Evolutionary conservation across 2,329 filamentous ascomycete genomes (phyloP), one percentile per base, ranked within the genome.

Genomic region (Trichoderma arundinaceum): DNA sequence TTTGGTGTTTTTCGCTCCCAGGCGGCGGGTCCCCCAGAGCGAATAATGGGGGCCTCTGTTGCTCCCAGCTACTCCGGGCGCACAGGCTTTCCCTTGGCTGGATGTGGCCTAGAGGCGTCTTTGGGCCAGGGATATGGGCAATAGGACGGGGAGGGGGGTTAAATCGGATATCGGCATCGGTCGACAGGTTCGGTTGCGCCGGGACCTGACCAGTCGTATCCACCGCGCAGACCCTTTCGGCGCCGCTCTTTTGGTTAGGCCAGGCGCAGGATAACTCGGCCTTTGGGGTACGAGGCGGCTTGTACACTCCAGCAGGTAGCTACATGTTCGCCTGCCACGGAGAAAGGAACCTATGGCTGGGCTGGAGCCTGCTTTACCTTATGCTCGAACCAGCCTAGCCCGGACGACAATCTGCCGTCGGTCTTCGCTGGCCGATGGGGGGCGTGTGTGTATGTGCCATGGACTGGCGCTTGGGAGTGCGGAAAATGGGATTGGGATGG

Each of bases 141-240:
- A 57, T 32, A 19, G 43, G 22, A 57, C 41, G 53, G 57, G 33
- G 44, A 60, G 44, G 57, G 49, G 60, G 48, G 60, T 63, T 63
- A 63, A 63, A 53, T 63, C 60, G 60, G 60, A 63, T 63, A 63
- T 63, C 60, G 60, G 60, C 60, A 63, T 63, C 60, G 60, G 39
- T 63, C 60, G 60, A 63, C 60, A 63, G 60, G 48, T 54, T 63
- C 60, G 60, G 60, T 63, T 63, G 60, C 60, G 60, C 60, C 60
- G 60, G 60, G 60, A 53, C 60, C 60, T 63, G 60, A 53, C 60
- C 60, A 53, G 49, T 46, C 49, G 60, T 46, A 54, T 63, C 60
- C 60, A 63, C 60, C 39, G 49, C 49, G 6, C 44, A 51, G 28
- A 38, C 8, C 59, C 57, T 60, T 60, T 60, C 49, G 48, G 59